Conservation (phyloP, 2,329 filamentous ascomycete species). For the Sporothrix pallida region DNA sequence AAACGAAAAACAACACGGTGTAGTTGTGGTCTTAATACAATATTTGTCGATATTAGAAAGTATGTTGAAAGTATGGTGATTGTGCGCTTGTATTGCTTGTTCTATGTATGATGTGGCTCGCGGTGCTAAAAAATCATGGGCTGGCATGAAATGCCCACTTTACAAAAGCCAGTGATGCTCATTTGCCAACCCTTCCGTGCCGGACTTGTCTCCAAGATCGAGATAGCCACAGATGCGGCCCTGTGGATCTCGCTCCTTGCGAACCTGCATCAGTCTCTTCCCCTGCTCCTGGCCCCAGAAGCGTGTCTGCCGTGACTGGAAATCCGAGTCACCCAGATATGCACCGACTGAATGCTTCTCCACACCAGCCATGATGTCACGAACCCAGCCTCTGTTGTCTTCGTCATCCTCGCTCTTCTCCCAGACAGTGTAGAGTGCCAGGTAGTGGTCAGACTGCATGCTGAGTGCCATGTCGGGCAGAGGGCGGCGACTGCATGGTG, state of each 20-base stretch:
- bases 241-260: slow-evolving; percentile 32
- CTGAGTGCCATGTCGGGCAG: slow-evolving; percentile 56
- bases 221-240: slow-evolving; percentile 36
- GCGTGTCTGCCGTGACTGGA: slow-evolving; percentile 52
- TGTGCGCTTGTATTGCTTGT: not conserved
- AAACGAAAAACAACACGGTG: too few species aligned
- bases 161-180: slow-evolving; percentile 30
- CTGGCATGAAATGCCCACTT: not conserved
- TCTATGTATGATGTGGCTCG: not conserved
- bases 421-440: slow-evolving; percentile 60
- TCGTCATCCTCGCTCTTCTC: slow-evolving; percentile 54
- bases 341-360: slow-evolving; percentile 53
- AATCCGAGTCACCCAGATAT: slow-evolving; percentile 63
- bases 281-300: slow-evolving; percentile 54
- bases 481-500: slow-evolving; percentile 49
- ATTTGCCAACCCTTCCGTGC: slow-evolving; percentile 31
- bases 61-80: too few species aligned
- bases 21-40: too few species aligned
- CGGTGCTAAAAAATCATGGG: too few species aligned
- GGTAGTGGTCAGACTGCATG: slow-evolving; percentile 62
- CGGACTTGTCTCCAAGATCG: slow-evolving; percentile 34
- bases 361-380: slow-evolving; percentile 48
- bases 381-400: slow-evolving; percentile 53
- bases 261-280: slow-evolving; percentile 30
- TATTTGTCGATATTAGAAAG: too few species aligned